A percentile compares a stretch with the other conserved stretches of the same genome.
Evolutionary conservation across 2,329 filamentous ascomycete species (phyloP).

Genomic region (Thelonectria rubi): DNA sequence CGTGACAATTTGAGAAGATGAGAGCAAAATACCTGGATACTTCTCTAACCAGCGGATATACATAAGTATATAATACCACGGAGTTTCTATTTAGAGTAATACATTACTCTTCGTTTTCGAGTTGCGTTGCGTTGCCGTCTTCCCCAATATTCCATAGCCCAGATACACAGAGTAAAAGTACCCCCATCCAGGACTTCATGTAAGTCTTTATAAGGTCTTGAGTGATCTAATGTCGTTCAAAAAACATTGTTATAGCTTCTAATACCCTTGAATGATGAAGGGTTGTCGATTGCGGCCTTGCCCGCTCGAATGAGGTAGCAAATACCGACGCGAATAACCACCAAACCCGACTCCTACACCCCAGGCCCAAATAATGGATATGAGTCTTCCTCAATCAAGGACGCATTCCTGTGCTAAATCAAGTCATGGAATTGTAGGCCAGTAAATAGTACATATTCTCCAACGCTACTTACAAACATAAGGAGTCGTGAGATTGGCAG

Average conservation of each 20-base stretch:
- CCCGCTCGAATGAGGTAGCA: not conserved
- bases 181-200: constrained; percentile 53
- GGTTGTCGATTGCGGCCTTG: not conserved
- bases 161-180: too few species aligned
- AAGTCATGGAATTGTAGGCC: not conserved
- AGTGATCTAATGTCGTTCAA: constrained; percentile 6
- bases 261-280: not conserved
- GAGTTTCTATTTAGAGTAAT: too few species aligned
- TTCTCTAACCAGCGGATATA: too few species aligned
- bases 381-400: constrained; percentile 26
- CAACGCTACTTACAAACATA: not conserved
- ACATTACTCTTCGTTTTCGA: too few species aligned
- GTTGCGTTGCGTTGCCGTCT: too few species aligned
- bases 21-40: too few species aligned
- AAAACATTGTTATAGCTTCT: not conserved
- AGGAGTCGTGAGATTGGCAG: not conserved
- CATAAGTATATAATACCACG: too few species aligned
- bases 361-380: constrained; percentile 8
- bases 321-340: constrained; percentile 1
- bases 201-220: constrained; percentile 1
- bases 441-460: constrained; percentile 5
- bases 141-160: too few species aligned
- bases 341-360: constrained; percentile 9
- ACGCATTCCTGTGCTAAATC: not conserved
- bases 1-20: not conserved